Conservation (phyloP, 495 filamentous ascomycete genomes). For the Hyaloscypha bicolor region DNA sequence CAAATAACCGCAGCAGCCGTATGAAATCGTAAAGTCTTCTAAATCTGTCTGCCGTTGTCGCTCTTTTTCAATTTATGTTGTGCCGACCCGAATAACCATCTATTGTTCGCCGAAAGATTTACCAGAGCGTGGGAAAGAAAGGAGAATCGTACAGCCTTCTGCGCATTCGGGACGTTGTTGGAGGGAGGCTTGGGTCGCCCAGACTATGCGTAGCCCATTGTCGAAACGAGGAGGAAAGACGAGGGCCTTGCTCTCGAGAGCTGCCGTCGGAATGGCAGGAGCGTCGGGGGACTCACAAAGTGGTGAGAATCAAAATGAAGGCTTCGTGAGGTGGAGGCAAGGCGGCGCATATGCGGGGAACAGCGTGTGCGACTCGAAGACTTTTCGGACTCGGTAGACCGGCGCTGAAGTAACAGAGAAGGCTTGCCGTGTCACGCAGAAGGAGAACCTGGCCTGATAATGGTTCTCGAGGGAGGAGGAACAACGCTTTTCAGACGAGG, state of each 20-base stretch:
- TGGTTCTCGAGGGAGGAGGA: not conserved
- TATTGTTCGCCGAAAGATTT: conserved; percentile 22
- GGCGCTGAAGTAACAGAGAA: not conserved
- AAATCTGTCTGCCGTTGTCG: conserved; percentile 10
- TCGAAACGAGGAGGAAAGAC: conserved; percentile 15
- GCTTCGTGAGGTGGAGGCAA: not conserved
- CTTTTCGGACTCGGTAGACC: not conserved
- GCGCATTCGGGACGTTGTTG: conserved; percentile 10
- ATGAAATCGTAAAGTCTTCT: conserved; percentile 23
- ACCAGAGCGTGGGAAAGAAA: conserved; percentile 11
- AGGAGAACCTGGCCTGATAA: not conserved
- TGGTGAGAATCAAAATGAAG: conserved; percentile 3
- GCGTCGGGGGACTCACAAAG: not conserved
- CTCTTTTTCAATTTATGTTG: conserved; percentile 9
- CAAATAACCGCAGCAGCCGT: conserved; percentile 21
- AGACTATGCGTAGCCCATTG: conserved; percentile 31
- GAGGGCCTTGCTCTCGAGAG: conserved; percentile 19
- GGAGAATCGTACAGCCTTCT: conserved; percentile 21
- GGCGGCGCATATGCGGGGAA: conserved; percentile 11
- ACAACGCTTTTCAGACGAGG: not conserved
- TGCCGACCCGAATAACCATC: conserved; percentile 22
- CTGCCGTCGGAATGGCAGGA: conserved; percentile 3
- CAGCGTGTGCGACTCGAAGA: conserved; percentile 5
- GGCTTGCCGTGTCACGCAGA: not conserved
- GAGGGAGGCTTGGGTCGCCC: conserved; percentile 24